These are phyloP conservation scores for Suillus ampliporus DNA, from an alignment of 768 basidiomycete species.

Conservation along the genomic window DNA sequence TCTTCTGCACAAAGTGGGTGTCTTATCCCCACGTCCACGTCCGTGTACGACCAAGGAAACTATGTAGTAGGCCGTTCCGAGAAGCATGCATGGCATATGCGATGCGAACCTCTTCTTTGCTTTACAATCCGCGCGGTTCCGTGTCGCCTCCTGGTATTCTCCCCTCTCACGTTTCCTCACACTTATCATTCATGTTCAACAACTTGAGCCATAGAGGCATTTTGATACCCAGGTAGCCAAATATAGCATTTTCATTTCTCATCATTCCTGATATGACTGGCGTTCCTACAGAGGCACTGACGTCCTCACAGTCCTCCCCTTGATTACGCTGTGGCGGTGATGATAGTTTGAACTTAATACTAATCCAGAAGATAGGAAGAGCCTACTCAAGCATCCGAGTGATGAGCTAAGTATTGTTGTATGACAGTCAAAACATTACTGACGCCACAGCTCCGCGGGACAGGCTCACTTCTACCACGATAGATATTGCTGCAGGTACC, in stretches of 20 bases:
- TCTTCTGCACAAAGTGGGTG: not conserved
- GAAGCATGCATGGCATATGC: not conserved
- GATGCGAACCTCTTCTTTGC: not conserved
- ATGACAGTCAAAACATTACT: not conserved
- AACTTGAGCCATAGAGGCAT: not conserved
- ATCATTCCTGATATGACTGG: not conserved
- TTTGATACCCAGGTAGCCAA: not conserved
- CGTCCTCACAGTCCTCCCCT: not conserved
- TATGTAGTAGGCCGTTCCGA: not conserved
- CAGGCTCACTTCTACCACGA: not conserved
- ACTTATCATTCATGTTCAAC: not conserved
- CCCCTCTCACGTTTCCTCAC: not conserved
- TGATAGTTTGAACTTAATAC: not conserved
- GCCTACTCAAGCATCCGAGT: not conserved
- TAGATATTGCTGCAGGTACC: conserved; percentile 36
- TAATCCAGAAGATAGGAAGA: not conserved
- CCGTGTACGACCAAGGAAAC: not conserved
- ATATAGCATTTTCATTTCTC: not conserved
- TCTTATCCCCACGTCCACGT: not conserved
- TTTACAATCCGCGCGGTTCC: too few species aligned
- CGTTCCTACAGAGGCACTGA: not conserved
- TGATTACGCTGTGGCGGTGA: not conserved
- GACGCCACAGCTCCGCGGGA: not conserved
- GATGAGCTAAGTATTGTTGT: not conserved
- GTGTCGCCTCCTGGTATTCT: not conserved